These are phyloP conservation scores for Aspergillus funiculosus DNA, from an alignment of 495 filamentous ascomycete species.

Conservation along the genomic window DNA sequence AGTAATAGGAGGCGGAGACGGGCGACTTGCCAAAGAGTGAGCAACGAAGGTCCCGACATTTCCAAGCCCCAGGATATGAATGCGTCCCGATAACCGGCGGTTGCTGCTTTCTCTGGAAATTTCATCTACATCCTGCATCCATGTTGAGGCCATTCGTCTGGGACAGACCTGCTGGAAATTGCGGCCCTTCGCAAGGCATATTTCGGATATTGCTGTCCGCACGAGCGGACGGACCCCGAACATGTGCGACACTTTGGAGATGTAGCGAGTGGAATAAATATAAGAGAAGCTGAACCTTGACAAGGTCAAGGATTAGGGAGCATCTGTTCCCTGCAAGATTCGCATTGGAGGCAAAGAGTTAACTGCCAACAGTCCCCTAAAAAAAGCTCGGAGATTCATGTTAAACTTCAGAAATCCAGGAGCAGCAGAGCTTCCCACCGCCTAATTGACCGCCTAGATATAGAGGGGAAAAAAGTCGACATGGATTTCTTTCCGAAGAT, in stretches of 20 bases:
- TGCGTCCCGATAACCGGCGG: conserved; percentile 36
- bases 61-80: conserved; percentile 56
- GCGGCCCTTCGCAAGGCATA: conserved; percentile 9
- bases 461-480: conserved; percentile 22
- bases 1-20: conserved; percentile 55
- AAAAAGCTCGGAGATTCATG: no score
- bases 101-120: conserved; percentile 19
- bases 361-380: no score
- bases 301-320: no score
- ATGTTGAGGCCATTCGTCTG: conserved; percentile 26
- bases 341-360: no score
- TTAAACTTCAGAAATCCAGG: neutral
- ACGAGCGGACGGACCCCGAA: conserved; percentile 33
- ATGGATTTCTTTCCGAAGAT: conserved; percentile 20
- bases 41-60: conserved; percentile 56
- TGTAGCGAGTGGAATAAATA: neutral
- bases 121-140: conserved; percentile 29
- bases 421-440: conserved; percentile 11
- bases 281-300: neutral
- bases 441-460: conserved; percentile 19
- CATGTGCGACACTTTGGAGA: conserved; percentile 36
- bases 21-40: conserved; percentile 50
- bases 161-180: neutral
- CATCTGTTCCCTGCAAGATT: no score
- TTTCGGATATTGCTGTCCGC: conserved; percentile 28